Conservation (phyloP, 768 basidiomycete genomes). For the Boletus tylopilopsis region DNA sequence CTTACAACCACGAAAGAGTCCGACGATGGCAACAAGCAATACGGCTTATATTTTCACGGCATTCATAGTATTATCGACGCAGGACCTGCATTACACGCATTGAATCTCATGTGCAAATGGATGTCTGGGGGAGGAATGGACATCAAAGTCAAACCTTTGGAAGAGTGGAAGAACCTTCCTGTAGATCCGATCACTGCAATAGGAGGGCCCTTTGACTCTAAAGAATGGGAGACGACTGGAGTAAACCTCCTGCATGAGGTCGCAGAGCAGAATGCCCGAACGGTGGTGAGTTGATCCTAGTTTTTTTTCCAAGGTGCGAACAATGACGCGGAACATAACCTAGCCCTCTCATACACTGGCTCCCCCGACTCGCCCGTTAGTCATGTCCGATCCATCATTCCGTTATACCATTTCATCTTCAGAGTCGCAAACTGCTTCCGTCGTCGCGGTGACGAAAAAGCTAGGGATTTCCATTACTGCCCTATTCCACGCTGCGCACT, state of each 20-base stretch:
- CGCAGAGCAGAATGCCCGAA: neutral
- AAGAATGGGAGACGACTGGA: conserved; percentile 17
- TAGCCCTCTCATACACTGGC: conserved; percentile 9
- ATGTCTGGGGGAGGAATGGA: conserved; percentile 15
- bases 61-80: conserved; percentile 22
- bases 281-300: conserved; percentile 5
- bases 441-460: conserved; percentile 9
- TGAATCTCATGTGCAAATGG: conserved; percentile 24
- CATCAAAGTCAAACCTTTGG: conserved; percentile 4
- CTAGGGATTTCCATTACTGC: conserved; percentile 11
- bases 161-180: conserved; percentile 27
- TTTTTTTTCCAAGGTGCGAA: neutral
- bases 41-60: conserved; percentile 24
- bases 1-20: conserved; percentile 6
- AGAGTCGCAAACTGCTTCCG: conserved; percentile 7
- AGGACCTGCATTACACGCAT: conserved; percentile 17
- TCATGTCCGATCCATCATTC: conserved; percentile 8
- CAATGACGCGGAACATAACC: neutral
- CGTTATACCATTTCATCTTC: neutral
- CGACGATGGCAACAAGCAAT: neutral
- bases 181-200: conserved; percentile 24
- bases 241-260: conserved; percentile 13
- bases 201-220: conserved; percentile 11
- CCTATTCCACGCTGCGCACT: conserved; percentile 23
- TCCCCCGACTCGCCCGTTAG: conserved; percentile 5